Evolutionary conservation across 768 basidiomycete genomes (phyloP).

Genomic region (Boletus fagicola): DNA sequence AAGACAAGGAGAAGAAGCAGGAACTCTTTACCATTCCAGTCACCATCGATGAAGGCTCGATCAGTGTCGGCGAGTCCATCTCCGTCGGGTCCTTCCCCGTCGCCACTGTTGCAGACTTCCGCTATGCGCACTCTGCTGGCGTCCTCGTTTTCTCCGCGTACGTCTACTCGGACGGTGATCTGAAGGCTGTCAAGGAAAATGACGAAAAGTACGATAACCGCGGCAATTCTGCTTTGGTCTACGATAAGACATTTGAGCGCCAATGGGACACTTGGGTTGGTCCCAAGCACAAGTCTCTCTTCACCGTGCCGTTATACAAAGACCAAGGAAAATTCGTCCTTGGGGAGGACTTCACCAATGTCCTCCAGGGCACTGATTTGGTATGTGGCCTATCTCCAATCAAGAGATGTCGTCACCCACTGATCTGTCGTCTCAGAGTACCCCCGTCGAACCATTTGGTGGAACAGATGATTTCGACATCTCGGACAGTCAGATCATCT

Average conservation of each 20-base stretch:
- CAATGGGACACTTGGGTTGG: constrained; percentile 81
- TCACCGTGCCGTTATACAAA: constrained; percentile 58
- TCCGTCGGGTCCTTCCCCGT: constrained; percentile 68
- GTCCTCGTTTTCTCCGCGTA: constrained; percentile 82
- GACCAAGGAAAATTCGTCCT: constrained; percentile 52
- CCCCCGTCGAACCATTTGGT: constrained; percentile 87
- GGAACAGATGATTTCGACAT: constrained; percentile 79
- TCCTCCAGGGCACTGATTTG: constrained; percentile 65
- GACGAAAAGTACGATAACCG: constrained; percentile 72
- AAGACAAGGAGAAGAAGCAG: constrained; percentile 47
- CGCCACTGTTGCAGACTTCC: constrained; percentile 68
- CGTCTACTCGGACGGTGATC: constrained; percentile 73
- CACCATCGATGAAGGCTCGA: constrained; percentile 37
- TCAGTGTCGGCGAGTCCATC: constrained; percentile 37
- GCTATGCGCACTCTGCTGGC: constrained; percentile 52
- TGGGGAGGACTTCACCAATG: constrained; percentile 51
- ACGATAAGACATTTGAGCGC: constrained; percentile 65
- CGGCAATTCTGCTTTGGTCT: constrained; percentile 71
- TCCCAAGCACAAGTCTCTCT: constrained; percentile 68
- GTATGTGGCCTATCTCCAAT: constrained; percentile 40
- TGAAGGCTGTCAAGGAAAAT: constrained; percentile 64
- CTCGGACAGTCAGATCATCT: constrained; percentile 64
- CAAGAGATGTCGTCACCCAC: not conserved
- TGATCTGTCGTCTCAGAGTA: constrained; percentile 40
- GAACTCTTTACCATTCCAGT: constrained; percentile 63